Evolutionary conservation across 345 rosid genomes (phyloP).

Genomic region (Psidium guajava): DNA sequence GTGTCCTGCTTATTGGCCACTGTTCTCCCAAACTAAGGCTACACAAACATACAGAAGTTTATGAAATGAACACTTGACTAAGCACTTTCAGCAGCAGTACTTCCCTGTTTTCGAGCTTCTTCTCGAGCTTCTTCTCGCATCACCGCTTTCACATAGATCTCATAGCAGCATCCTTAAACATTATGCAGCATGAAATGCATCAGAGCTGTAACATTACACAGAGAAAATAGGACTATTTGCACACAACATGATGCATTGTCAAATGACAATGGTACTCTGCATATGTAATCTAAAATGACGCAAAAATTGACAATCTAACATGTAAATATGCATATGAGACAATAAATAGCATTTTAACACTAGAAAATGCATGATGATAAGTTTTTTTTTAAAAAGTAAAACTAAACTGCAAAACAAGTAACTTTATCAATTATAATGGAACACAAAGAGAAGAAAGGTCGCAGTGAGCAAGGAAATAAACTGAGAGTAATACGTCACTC

Average conservation of each 20-base stretch:
- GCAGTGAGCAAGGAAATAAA: not conserved
- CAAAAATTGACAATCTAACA: not conserved
- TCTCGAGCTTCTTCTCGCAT: constrained; percentile 76
- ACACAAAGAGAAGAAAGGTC: not conserved
- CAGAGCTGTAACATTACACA: not conserved
- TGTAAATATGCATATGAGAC: not conserved
- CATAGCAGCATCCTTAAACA: constrained; percentile 83
- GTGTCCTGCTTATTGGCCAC: not conserved
- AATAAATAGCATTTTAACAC: not conserved
- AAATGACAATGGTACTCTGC: not conserved
- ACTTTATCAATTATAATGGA: not conserved
- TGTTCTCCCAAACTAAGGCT: not conserved
- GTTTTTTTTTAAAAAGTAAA: rapidly evolving
- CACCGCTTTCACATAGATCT: constrained; percentile 62
- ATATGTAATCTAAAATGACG: not conserved
- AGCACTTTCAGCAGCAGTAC: constrained; percentile 12
- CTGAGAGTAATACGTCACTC: not conserved
- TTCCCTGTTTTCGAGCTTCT: constrained; percentile 45
- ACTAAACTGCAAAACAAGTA: not conserved
- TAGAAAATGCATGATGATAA: not conserved
- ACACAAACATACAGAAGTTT: not conserved
- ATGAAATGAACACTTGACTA: constrained; percentile 1
- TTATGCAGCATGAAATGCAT: not conserved
- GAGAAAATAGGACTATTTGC: not conserved
- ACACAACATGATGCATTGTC: not conserved